Percentiles rank a stretch among this genome's conserved stretches.
Conservation (phyloP, 2,329 filamentous ascomycete species). For the Nemania sp. region DNA sequence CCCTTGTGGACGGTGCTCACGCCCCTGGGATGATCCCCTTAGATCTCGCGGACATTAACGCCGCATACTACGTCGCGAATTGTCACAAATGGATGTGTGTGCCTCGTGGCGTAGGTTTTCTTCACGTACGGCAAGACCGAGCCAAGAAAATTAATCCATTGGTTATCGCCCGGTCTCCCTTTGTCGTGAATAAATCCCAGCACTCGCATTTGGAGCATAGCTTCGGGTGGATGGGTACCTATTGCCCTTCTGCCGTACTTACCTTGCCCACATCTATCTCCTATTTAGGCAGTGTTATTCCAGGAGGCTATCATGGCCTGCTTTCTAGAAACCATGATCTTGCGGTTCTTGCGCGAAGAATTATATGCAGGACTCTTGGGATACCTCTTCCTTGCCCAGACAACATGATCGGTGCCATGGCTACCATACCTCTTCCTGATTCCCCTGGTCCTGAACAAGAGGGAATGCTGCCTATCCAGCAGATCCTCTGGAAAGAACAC, state of each 20-base stretch:
- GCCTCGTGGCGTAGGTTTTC: constrained; percentile 31
- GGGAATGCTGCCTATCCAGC: constrained; percentile 28
- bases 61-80: constrained; percentile 29
- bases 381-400: constrained; percentile 28
- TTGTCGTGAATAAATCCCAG: constrained; percentile 7
- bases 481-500: constrained; percentile 25
- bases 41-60: constrained; percentile 23
- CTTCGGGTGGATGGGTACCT: constrained; percentile 28
- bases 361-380: constrained; percentile 20
- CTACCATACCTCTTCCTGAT: constrained; percentile 30
- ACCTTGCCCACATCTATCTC: constrained; percentile 24
- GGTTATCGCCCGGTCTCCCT: constrained; percentile 25
- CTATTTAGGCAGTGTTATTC: constrained; percentile 21
- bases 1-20: constrained; percentile 31
- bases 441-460: constrained; percentile 19
- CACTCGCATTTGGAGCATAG: constrained; percentile 28
- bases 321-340: constrained; percentile 29
- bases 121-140: constrained; percentile 25
- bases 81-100: constrained; percentile 36
- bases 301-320: constrained; percentile 22
- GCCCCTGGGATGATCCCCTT: constrained; percentile 23
- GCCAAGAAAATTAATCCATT: constrained; percentile 14
- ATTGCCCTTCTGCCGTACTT: constrained; percentile 24
- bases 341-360: constrained; percentile 21
- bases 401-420: constrained; percentile 29